Conservation (phyloP, 257 asterid species). For the Craterostigma plantagineum region DNA sequence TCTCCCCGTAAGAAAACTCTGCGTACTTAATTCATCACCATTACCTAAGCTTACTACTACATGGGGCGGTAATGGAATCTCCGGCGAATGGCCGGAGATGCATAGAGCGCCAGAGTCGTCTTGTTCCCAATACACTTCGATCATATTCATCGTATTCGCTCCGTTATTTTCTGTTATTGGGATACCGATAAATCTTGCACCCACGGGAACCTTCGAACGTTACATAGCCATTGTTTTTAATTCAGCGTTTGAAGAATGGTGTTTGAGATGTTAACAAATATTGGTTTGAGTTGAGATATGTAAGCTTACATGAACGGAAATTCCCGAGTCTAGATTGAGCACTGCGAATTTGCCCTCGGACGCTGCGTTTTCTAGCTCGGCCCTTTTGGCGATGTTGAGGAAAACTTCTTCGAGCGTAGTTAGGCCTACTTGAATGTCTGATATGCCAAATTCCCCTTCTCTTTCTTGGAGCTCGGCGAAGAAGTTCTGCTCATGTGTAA, state of each 20-base stretch:
- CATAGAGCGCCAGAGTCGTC: conserved; percentile 82
- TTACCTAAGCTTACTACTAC: conserved; percentile 17
- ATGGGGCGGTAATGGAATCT: conserved; percentile 44
- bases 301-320: conserved; percentile 39
- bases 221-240: not conserved
- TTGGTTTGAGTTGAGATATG: not conserved
- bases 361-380: conserved; percentile 65
- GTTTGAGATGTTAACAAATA: not conserved
- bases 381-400: conserved; percentile 54
- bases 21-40: conserved; percentile 18
- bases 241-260: not conserved
- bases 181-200: conserved; percentile 59
- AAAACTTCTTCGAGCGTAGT: conserved; percentile 85
- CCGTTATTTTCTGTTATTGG: conserved; percentile 56
- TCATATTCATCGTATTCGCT: conserved; percentile 50
- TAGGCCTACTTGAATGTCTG: conserved; percentile 81
- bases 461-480: conserved; percentile 56
- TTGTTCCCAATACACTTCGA: conserved; percentile 79
- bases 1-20: conserved; percentile 19
- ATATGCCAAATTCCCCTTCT: conserved; percentile 41
- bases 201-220: conserved; percentile 57
- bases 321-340: conserved; percentile 42
- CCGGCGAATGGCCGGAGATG: conserved; percentile 51
- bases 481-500: conserved; percentile 29
- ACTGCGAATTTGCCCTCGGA: conserved; percentile 49